A percentile compares a stretch with the other conserved stretches of the same genome.
Evolutionary conservation across 2,329 filamentous ascomycete species (phyloP).

Genomic region (Zasmidium cellare): DNA sequence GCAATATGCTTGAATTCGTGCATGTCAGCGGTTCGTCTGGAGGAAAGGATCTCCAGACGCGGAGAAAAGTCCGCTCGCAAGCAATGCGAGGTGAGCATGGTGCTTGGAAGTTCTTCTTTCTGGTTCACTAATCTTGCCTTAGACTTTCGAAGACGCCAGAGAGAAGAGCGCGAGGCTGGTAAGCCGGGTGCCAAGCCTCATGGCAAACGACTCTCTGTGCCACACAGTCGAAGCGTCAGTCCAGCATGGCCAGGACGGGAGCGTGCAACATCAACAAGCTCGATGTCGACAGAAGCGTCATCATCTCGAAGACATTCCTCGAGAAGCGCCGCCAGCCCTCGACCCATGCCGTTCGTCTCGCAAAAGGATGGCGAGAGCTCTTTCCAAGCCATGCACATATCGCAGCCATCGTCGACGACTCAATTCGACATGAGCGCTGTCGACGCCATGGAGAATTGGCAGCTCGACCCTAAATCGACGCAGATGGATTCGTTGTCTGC

Average conservation of each 20-base stretch:
- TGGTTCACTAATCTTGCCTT: not conserved
- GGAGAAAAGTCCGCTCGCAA: conserved; percentile 12
- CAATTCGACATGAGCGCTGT: not conserved
- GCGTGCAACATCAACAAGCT: conserved; percentile 7
- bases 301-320: not conserved
- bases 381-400: conserved; percentile 1
- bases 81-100: conserved; percentile 8
- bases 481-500: not conserved
- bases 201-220: not conserved
- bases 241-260: conserved; percentile 3
- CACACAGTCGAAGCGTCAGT: conserved; percentile 1
- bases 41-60: conserved; percentile 11
- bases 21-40: conserved; percentile 11
- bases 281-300: conserved; percentile 1
- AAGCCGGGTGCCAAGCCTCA: not conserved
- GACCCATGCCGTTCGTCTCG: not conserved
- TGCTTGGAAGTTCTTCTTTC: not conserved
- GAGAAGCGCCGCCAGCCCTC: not conserved
- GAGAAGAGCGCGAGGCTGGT: conserved; percentile 6
- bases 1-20: conserved; percentile 11
- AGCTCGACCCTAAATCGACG: not conserved
- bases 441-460: conserved; percentile 4
- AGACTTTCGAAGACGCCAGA: conserved; percentile 5
- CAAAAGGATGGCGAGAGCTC: conserved; percentile 9
- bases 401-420: not conserved